Base-by-base conservation (phyloP, 306 rosid species). In the Vigna unguiculata region DNA sequence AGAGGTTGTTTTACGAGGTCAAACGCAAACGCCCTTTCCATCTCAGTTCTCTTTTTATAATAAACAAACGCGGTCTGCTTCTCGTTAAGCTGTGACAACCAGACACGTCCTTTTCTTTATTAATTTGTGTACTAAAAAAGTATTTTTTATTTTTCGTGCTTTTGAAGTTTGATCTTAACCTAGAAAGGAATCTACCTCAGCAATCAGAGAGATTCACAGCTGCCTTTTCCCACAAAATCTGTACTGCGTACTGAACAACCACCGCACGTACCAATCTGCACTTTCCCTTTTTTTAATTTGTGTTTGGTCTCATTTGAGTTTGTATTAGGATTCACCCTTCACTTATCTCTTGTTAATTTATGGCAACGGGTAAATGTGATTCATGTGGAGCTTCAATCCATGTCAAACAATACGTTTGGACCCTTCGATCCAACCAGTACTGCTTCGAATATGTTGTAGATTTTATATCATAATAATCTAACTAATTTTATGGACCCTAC, bases 21-120 rank as follows among this genome's bases (percentile, higher is more conserved):
- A 88, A 88, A 90, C 77, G 82, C 85, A 88, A 85, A 90, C 79
- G 78, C 82, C 78, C 9, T 74, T 46, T 9, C 21, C 1, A 32
- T 24, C 16, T 72, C 25, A 19, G 66, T n/a, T 15, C 40, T 48
- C 4, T 38, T 51, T 19, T 52, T 41, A 52, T 54, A 17, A 52
- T 54, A 17, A 43, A 11, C 1, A 12, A 60, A 24, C 70, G 25
- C 9, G 1, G 16, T 57, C 22, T 20, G 21, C 9, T 20, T 54
- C 32, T 25, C 5, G 6, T 9, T 61, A 7, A 32, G 22, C 45
- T 30, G 14, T 61, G 22, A 32, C 69, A 17, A 9, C 49, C 17
- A n/a, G 11, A n/a, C 3, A n/a, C 34, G 67, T 77, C 28, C 9
- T 28, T 78, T 55, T 19, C 59, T 40, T 34, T 19, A 1, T 41